These are phyloP conservation scores for Saposhnikovia divaricata DNA, from an alignment of 129 eudicot species.

Conservation along the genomic window DNA sequence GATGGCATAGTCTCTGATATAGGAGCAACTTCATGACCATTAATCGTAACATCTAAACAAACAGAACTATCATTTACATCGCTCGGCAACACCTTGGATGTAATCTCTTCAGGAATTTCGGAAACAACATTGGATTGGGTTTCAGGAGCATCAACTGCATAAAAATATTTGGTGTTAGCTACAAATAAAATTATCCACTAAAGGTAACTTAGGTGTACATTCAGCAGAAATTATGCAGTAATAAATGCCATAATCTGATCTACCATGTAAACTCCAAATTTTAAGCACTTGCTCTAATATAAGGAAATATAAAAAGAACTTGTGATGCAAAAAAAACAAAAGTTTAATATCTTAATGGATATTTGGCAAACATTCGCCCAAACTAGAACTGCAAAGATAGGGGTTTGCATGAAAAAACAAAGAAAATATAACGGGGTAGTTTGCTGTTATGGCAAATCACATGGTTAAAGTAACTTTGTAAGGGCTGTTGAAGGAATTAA, in stretches of 20 bases:
- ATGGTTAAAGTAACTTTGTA: neutral
- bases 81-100: constrained; percentile 17
- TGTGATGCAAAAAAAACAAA: neutral
- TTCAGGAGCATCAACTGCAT: constrained; percentile 27
- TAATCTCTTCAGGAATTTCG: constrained; percentile 7
- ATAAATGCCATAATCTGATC: neutral
- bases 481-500: neutral
- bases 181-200: constrained; percentile 1
- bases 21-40: constrained; percentile 15
- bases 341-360: neutral
- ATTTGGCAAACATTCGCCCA: neutral
- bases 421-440: neutral
- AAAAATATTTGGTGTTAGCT: neutral
- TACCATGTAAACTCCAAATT: neutral
- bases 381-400: neutral
- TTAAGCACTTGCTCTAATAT: neutral
- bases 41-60: constrained; percentile 14
- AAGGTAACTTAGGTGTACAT: neutral
- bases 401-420: neutral
- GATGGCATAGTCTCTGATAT: constrained; percentile 13
- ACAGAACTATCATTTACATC: constrained; percentile 15
- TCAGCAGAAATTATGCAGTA: neutral
- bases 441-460: neutral
- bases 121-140: constrained; percentile 6
- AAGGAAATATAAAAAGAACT: neutral